Base-by-base conservation (phyloP, 768 basidiomycete genomes). In the Psilocybe azurescens region DNA sequence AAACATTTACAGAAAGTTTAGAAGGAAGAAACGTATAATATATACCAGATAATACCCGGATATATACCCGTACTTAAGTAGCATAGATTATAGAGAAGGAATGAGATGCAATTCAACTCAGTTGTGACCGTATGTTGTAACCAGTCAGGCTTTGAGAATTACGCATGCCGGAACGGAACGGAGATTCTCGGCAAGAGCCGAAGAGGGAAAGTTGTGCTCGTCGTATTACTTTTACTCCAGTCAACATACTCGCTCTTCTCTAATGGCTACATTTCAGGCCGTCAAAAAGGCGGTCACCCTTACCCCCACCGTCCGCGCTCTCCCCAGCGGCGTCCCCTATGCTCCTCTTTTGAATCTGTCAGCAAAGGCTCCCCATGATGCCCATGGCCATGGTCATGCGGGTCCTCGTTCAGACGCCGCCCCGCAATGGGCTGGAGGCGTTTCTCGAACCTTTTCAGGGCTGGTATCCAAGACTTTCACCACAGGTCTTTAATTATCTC, bases 271-370 rank as follows among this genome's bases (percentile, higher is more conserved):
- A 68, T 80, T 89, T 74, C 84, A 88, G 73, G 87, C 83, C 80
- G 81, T 86, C 70, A 92, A 89, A 89, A 94, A 89, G 79, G 89
- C 90, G 65, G 80, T 94, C 70, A 93, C 87, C 76, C 79, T 97
- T 65, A 76, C 90, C 36, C 93, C 95, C 60, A 93, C 94, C 36
- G 87, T 93, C 66, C 86, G 91, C 71, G 81, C 87, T 5, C 85
- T 93, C 60, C 83, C 95, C 48, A 88, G 85, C 36, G 96, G 96
- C 62, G 83, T 95, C 13, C 96, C 96, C 32, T 74, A 75, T 67
- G 92, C 88, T 6, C 88, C 92, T 36, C 81, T 86, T 53, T 79
- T 98, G 73, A 92, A 91, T 78, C 81, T 93, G 71, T 77, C 84
- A 63, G 87, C 85, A 50, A 88, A 87, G 69, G 87, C 88, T 33